Base-by-base conservation (phyloP, 2,329 filamentous ascomycete species). In the Aquanectria penicillioides region DNA sequence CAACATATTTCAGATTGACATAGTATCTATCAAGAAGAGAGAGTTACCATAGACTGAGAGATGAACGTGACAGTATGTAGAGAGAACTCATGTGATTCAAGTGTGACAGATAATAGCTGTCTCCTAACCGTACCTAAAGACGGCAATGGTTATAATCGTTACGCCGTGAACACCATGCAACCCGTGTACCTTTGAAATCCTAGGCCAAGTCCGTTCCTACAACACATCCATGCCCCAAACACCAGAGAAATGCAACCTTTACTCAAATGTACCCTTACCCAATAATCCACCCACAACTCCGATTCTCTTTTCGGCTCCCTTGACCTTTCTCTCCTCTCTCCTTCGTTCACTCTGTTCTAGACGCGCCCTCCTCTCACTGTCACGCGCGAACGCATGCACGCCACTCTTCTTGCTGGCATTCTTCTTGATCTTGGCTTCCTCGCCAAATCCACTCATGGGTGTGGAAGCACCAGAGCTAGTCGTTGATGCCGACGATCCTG, bases 361-460 rank as follows among this genome's bases (percentile, higher is more conserved):
- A 60, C 80, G 80, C 12, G 83, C 83, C 47, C 79, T 76, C 50
- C 84, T 78, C 72, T 88, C 86, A 49, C 77, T 86, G 74, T 87
- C 85, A 23, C 86, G 77, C 8, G 84, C 84, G 64, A 89, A 86
- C 59, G 82, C 86, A 68, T 85, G 84, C 58, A 89, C 78, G 17
- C 86, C 86, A 23, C 84, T 87, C 67, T 79, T 79, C 78, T 86
- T 88, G 52, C 83, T 81, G 2, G 85, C 86, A 8, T 78, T 84
- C 75, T 85, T 87, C 72, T 84, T 86, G 54, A 88, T 80, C 75
- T 84, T 86, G 55, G 75, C 79, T 6, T 81, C 79, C n/a, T 81
- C 80, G 29, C 80, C 80, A 43, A 78, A 78, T 38, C 77, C 77
- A 17, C 75, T 67, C n/a, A 65, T 58, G 6, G 72, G 74, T 1